Base-by-base conservation (phyloP, 2,329 filamentous ascomycete species). In the Aspergillus sp. region DNA sequence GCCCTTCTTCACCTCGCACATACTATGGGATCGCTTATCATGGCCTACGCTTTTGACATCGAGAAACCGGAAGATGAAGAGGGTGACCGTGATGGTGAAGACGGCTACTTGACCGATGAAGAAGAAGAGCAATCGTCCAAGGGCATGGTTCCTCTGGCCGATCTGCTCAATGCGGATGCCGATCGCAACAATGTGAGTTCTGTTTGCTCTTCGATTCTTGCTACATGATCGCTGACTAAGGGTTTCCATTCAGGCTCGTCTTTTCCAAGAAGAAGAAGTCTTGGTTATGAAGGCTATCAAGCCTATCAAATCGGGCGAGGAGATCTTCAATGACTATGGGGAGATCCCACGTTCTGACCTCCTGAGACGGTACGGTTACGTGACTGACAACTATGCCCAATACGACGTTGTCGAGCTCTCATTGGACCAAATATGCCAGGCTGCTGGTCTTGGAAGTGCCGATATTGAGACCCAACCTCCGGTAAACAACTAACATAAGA, bases 31-130 rank as follows among this genome's bases (percentile, higher is more conserved):
- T 93, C 89, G 62, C 87, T 90, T 15, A 94, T 96, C 66, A 96
- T 96, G 92, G 89, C 92, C 0, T 96, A 96, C 72, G 92, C 92
- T 0, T 96, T 96, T 72, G 92, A 96, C 66, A 84, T 96, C 6
- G 86, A 87, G 64, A 81, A 81, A 38, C 70, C 75, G 0, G 83
- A 86, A 21, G 81, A 87, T 4, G 81, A 85, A 0, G 85, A 86
- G 2, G 84, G 87, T 2, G 83, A 84, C 3, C 76, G 76, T 7
- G 79, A 68, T 32, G 71, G 61, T 5, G 79, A 84, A 6, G 78
- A 80, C 39, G 78, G 80, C 3, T 78, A 81, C 53, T 68, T 81
- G 62, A 86, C 87, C 23, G 86, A 85, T 47, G 89, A 88, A 80
- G 82, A 89, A 1, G 86, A 88, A 59, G 87, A 90, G 58, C 82